Base-by-base conservation (phyloP, 768 basidiomycete genomes). In the Pleurotus djamor region DNA sequence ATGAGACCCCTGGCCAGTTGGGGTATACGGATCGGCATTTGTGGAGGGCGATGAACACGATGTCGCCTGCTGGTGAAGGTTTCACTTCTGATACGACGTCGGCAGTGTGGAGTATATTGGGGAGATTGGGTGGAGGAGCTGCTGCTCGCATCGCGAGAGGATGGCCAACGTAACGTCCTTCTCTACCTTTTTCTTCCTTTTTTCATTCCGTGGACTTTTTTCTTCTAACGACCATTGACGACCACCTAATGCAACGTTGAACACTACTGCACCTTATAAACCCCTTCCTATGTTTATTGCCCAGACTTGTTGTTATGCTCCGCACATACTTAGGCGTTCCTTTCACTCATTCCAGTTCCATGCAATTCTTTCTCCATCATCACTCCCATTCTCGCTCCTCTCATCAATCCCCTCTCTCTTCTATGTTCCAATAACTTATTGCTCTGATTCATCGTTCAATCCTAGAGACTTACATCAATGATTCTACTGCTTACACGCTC, bases 11-110 rank as follows among this genome's bases (percentile, higher is more conserved):
- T 0, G 89, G 89, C n/a, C 83, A 84, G 1, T 77, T 87, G 43
- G 87, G 86, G 36, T 85, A 85, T 63, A 88, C 91, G 64, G 91
- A 94, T 66, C 86, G 91, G 9, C 79, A 82, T 6, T 88, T 88
- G 32, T 94, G 92, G 92, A 79, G 78, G 58, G 88, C 85, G 68
- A 92, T 91, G 73, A 92, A 93, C 67, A 74, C 82, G 9, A 81
- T 94, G 75, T 82, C 83, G 52, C 83, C 79, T 8, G 80, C 78
- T 0, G 89, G 89, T 0, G 91, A 92, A 66, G 91, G 91, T 33
- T 89, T 91, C 63, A 61, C 54, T 6, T 73, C 75, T 10, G 87
- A 87, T 63, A 79, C 82, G 36, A 83, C 86, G 1, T 77, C 80
- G 16, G 81, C 82, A 10, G 77, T 91, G 48, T 91, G 89, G 89